Percentiles rank a stretch among this genome's conserved stretches.
These are phyloP conservation scores for Deuterostichococcus epilithicus DNA, from an alignment of 139 green algal species.

Conservation along the genomic window DNA sequence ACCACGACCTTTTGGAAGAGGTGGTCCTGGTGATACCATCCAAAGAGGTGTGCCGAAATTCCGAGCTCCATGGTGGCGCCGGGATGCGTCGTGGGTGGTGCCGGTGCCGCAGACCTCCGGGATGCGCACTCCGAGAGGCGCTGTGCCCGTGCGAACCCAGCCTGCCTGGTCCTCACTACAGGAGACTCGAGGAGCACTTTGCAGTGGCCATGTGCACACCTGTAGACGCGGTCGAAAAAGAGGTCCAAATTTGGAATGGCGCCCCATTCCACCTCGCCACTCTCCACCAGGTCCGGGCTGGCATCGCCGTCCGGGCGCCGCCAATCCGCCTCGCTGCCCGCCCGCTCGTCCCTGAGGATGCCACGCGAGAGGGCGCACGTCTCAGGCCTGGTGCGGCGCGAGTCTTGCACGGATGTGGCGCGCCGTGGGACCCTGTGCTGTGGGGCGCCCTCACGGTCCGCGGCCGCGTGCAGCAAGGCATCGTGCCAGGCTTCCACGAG, in stretches of 20 bases:
- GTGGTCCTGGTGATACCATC: neutral
- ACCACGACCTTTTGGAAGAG: neutral
- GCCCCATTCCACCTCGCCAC: conserved; percentile 50
- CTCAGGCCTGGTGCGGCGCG: too few relatives aligned
- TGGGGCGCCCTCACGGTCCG: too few relatives aligned
- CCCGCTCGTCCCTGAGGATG: neutral
- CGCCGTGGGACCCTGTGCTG: neutral
- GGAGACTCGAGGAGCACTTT: neutral
- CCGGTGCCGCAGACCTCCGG: too few relatives aligned
- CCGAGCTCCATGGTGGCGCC: neutral
- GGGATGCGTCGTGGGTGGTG: too few relatives aligned
- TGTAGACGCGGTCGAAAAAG: conserved; percentile 81
- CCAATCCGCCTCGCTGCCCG: neutral
- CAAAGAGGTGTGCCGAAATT: neutral
- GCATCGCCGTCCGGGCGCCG: neutral
- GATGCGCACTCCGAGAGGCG: too few relatives aligned
- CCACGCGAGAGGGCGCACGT: too few relatives aligned
- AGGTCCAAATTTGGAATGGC: conserved; percentile 75
- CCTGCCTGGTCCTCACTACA: neutral
- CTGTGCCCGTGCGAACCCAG: too few relatives aligned
- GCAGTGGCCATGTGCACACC: conserved; percentile 23
- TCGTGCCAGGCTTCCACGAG: too few relatives aligned
- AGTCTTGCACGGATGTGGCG: neutral
- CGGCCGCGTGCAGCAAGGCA: too few relatives aligned
- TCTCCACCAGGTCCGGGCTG: conserved; percentile 8